Conservation (phyloP, 176 grass and related monocot genomes). For the Urochloa ruziziensis region DNA sequence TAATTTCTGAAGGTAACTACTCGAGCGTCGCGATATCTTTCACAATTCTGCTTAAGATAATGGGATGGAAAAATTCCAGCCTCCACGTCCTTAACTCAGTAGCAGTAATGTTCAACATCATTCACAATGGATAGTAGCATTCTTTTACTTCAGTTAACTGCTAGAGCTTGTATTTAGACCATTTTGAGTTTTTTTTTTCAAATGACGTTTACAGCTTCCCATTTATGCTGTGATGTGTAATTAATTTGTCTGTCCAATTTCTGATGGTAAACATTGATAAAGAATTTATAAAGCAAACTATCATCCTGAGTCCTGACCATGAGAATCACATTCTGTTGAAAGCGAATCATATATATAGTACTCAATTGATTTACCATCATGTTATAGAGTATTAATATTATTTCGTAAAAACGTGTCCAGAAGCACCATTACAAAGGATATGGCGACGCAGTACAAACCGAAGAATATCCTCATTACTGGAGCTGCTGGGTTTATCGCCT, state of each 20-base stretch:
- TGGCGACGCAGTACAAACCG: constrained; percentile 46
- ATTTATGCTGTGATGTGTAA: background rate
- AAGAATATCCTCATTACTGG: constrained; percentile 82
- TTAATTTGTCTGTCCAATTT: background rate
- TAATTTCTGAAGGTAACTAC: too few species aligned
- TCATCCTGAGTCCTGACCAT: background rate
- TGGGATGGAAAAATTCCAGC: too few species aligned
- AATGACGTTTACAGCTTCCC: background rate
- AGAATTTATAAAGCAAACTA: background rate
- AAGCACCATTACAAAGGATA: constrained; percentile 23
- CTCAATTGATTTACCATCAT: background rate
- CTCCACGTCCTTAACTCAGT: too few species aligned
- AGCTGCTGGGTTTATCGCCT: constrained; percentile 74
- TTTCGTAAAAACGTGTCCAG: background rate
- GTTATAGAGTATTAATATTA: background rate
- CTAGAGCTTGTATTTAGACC: background rate
- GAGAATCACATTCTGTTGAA: background rate
- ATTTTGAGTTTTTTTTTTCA: background rate
- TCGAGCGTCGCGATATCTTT: too few species aligned
- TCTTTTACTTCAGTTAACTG: background rate
- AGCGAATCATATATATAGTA: background rate
- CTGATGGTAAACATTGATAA: background rate
- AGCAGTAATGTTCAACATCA: too few species aligned
- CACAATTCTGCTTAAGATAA: too few species aligned
- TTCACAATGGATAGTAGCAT: too few species aligned